These are phyloP conservation scores for Zostera marina DNA, from an alignment of 116 monocot species.

Conservation along the genomic window DNA sequence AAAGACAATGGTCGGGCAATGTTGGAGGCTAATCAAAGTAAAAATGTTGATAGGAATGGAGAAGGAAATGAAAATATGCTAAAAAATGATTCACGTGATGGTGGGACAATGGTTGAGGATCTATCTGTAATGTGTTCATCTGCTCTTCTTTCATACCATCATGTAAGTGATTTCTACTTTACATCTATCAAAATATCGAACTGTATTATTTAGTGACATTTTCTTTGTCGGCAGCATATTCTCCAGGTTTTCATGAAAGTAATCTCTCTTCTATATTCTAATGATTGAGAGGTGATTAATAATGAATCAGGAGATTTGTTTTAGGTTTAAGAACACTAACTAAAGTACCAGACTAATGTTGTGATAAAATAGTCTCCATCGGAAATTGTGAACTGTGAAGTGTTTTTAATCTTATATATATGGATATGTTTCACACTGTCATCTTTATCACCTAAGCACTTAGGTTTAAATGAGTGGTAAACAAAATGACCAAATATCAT, in stretches of 20 bases:
- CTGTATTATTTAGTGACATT: not conserved
- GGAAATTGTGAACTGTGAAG: too few relatives aligned
- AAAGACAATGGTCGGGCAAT: too few relatives aligned
- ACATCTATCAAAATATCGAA: not conserved
- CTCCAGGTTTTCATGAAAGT: not conserved
- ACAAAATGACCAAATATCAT: too few relatives aligned
- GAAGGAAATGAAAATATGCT: not conserved
- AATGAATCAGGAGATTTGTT: not conserved
- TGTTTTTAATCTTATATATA: too few relatives aligned
- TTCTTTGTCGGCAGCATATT: not conserved
- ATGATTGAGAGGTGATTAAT: not conserved
- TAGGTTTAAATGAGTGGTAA: too few relatives aligned
- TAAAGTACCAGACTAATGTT: too few relatives aligned
- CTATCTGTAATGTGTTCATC: conserved; percentile 72
- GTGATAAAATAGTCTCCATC: too few relatives aligned
- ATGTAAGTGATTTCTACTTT: conserved; percentile 23
- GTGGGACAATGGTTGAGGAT: conserved; percentile 50
- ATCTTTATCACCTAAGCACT: too few relatives aligned
- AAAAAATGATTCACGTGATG: conserved; percentile 6
- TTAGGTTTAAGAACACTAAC: too few relatives aligned
- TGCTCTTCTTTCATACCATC: conserved; percentile 39
- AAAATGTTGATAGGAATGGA: not conserved
- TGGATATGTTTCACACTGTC: too few relatives aligned
- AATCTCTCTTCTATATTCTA: not conserved
- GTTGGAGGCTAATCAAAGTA: not conserved